Evolutionary conservation across 768 basidiomycete genomes (phyloP).

Genomic region (Hygrocybe coccinea): DNA sequence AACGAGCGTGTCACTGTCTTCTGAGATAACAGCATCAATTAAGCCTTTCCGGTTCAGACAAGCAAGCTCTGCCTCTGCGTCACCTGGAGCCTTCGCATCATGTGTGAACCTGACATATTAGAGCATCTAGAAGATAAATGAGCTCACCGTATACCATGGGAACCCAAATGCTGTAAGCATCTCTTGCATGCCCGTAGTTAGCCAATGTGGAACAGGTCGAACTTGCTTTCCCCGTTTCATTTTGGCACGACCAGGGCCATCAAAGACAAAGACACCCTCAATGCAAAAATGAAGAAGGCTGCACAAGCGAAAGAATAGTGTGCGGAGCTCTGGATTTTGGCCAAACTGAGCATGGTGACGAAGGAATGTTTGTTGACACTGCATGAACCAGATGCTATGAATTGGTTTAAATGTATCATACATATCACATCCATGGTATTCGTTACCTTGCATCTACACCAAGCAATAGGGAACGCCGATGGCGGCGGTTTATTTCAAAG

Average conservation of each 20-base stretch:
- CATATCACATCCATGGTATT: neutral
- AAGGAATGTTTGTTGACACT: constrained; percentile 7
- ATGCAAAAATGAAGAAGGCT: constrained; percentile 34
- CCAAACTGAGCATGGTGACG: constrained; percentile 25
- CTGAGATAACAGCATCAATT: constrained; percentile 2
- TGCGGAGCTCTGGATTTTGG: constrained; percentile 40
- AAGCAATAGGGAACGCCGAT: neutral
- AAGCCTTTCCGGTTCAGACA: neutral
- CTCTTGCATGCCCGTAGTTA: constrained; percentile 21
- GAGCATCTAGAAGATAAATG: neutral
- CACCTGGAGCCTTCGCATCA: constrained; percentile 4
- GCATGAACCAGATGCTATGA: constrained; percentile 10
- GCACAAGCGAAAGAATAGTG: constrained; percentile 41
- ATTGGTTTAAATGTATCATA: neutral
- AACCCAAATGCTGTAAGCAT: constrained; percentile 41
- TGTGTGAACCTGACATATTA: neutral
- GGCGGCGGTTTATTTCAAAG: neutral
- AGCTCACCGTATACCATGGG: constrained; percentile 12
- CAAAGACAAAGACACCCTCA: constrained; percentile 45
- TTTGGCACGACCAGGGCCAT: constrained; percentile 40
- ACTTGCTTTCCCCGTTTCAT: constrained; percentile 37
- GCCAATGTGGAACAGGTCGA: constrained; percentile 25
- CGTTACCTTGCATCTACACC: constrained; percentile 16
- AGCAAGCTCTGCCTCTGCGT: constrained; percentile 7
- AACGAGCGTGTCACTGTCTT: constrained; percentile 3